These are phyloP conservation scores for Lipomyces yamanashiensis DNA, from an alignment of 805 yeast genomes.

Conservation along the genomic window DNA sequence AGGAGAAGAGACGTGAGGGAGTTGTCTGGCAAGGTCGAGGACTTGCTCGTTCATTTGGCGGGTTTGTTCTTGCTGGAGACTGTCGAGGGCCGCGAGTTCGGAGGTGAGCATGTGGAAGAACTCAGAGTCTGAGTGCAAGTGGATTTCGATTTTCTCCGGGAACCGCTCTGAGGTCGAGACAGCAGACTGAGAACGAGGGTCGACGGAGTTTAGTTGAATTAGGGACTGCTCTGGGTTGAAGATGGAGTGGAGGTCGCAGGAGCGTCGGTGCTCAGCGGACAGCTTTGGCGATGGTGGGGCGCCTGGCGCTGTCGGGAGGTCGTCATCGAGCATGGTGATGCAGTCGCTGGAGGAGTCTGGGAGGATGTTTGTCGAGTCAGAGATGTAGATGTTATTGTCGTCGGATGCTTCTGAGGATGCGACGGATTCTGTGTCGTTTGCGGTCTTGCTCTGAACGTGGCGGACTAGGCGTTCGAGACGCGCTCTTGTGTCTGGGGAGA, in stretches of 20 bases:
- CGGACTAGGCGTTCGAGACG: constrained; percentile 20
- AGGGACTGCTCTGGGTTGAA: background rate
- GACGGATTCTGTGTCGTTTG: constrained; percentile 3
- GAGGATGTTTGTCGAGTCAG: background rate
- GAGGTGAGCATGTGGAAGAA: constrained; percentile 63
- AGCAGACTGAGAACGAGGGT: background rate
- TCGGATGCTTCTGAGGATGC: background rate
- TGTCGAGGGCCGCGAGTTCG: constrained; percentile 57
- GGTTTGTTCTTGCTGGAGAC: constrained; percentile 51
- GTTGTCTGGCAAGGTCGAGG: constrained; percentile 48
- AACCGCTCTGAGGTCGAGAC: background rate
- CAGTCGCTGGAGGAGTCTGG: constrained; percentile 8
- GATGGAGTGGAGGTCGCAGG: constrained; percentile 1
- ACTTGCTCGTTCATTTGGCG: constrained; percentile 51
- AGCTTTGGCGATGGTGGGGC: background rate
- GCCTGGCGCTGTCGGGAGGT: constrained; percentile 2
- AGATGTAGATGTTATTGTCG: constrained; percentile 6
- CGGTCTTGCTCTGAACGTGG: constrained; percentile 23
- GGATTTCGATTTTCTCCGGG: constrained; percentile 45
- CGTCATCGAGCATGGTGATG: constrained; percentile 1
- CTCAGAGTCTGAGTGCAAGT: constrained; percentile 59
- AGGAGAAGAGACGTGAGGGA: constrained; percentile 51
- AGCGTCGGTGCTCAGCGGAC: constrained; percentile 4
- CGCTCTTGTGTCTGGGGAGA: constrained; percentile 29
- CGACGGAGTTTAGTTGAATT: background rate